phyloP scores from a whole-genome alignment of 75 land plant species.

The Azolla pinnata region DNA sequence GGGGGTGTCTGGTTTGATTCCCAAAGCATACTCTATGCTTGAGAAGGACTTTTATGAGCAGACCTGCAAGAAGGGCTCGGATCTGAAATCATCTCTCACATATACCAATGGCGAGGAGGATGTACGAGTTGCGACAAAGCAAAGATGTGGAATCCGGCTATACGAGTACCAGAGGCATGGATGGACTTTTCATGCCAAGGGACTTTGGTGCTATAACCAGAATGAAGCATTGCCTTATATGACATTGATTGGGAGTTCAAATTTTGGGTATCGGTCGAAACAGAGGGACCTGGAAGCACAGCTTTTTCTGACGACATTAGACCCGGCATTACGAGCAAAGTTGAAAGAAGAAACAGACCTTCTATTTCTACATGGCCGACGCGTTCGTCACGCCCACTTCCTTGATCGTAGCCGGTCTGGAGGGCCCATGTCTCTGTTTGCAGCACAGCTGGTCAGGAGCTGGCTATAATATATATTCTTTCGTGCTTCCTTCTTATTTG shows the following conservation, averaged over 20 bases:
- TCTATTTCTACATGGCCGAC: conserved; percentile 9
- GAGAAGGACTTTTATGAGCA: conserved; percentile 21
- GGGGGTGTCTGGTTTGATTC: conserved; percentile 26
- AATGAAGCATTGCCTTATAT: conserved; percentile 17
- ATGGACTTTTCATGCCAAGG: conserved; percentile 37
- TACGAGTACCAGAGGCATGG: conserved; percentile 20
- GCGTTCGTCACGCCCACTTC: conserved; percentile 12
- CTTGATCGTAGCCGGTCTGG: conserved; percentile 12
- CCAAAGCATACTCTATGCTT: conserved; percentile 24
- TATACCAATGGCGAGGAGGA: no score
- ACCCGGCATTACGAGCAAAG: conserved; percentile 11
- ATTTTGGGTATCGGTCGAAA: conserved; percentile 25
- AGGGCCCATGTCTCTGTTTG: conserved; percentile 15
- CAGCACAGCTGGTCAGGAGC: conserved; percentile 14
- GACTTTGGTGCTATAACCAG: conserved; percentile 21
- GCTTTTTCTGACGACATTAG: conserved; percentile 10
- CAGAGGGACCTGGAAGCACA: conserved; percentile 32
- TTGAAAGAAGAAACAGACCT: conserved; percentile 17
- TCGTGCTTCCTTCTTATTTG: no score
- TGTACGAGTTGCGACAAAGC: no score
- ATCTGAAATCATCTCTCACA: not conserved
- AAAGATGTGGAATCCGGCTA: conserved; percentile 1
- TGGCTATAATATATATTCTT: conserved; percentile 13
- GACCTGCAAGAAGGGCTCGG: not conserved
- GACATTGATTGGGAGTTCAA: conserved; percentile 25